These are phyloP conservation scores for Penicillium atrosanguineum DNA, from an alignment of 495 filamentous ascomycete species.

Conservation along the genomic window DNA sequence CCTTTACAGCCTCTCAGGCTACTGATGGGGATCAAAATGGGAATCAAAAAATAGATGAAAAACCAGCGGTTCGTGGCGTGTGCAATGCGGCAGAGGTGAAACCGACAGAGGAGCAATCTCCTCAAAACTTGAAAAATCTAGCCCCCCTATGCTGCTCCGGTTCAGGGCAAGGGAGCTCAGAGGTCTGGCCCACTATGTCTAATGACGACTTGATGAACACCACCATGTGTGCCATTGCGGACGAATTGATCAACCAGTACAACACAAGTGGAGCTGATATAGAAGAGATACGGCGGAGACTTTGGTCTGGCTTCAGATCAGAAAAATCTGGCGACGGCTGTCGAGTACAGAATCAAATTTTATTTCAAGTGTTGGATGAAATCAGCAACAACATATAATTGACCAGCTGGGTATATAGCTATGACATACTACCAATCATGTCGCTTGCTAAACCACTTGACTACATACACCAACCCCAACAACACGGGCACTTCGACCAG, in stretches of 20 bases:
- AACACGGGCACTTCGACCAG: constrained; percentile 8
- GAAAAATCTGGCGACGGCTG: constrained; percentile 35
- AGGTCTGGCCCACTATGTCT: background rate
- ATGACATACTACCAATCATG: constrained; percentile 1
- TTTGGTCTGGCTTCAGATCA: constrained; percentile 37
- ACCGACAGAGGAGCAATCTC: background rate
- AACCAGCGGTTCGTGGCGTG: background rate
- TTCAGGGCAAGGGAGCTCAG: background rate
- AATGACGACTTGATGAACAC: constrained; percentile 35
- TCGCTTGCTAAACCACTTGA: constrained; percentile 11
- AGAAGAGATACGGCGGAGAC: constrained; percentile 32
- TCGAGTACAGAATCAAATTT: constrained; percentile 41
- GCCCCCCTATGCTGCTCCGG: background rate
- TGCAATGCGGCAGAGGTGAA: background rate
- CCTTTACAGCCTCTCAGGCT: background rate
- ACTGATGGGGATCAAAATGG: background rate
- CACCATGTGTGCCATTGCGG: constrained; percentile 43
- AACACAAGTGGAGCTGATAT: constrained; percentile 39
- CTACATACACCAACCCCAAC: constrained; percentile 9
- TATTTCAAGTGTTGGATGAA: constrained; percentile 46
- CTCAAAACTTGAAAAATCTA: background rate
- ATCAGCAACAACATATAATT: constrained; percentile 36
- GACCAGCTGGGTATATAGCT: background rate
- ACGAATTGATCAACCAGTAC: constrained; percentile 39
- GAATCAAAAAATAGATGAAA: background rate